These are phyloP conservation scores for Nyssa sinensis DNA, from an alignment of 148 eudicot species.

Conservation along the genomic window DNA sequence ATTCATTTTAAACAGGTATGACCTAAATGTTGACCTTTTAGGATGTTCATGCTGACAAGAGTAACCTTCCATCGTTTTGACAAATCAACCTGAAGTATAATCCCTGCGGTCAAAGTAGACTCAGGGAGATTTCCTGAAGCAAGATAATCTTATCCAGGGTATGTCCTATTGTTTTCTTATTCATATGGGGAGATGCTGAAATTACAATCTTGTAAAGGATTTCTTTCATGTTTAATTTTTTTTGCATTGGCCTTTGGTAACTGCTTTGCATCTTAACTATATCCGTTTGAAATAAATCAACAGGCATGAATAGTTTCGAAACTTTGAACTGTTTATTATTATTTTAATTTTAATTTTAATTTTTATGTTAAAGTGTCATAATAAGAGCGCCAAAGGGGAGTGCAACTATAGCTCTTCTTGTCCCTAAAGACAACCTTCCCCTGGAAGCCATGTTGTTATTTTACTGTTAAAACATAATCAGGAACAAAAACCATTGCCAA, in stretches of 20 bases:
- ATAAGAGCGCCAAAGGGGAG: too few species aligned
- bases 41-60: slow-evolving; percentile 99
- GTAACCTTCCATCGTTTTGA: slow-evolving; percentile 99
- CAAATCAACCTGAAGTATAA: slow-evolving; percentile 96
- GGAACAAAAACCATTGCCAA: not conserved
- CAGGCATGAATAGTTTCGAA: too few species aligned
- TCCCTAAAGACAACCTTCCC: too few species aligned
- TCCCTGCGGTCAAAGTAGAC: slow-evolving; percentile 99
- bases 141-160: slow-evolving; percentile 99
- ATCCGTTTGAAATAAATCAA: too few species aligned
- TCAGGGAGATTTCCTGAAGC: slow-evolving; percentile 94
- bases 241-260: too few species aligned
- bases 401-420: too few species aligned
- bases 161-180: slow-evolving; percentile 20
- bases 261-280: too few species aligned
- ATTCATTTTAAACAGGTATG: slow-evolving; percentile 53
- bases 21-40: slow-evolving; percentile 91
- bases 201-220: not conserved
- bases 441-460: not conserved
- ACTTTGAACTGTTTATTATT: too few species aligned
- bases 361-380: too few species aligned
- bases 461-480: not conserved
- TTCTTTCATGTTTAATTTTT: not conserved
- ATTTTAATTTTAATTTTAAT: too few species aligned
- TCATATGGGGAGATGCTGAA: not conserved